A percentile compares a stretch with the other conserved stretches of the same genome.
phyloP scores from a whole-genome alignment of 2,329 filamentous ascomycete species.

The Dactylellina sp. region DNA sequence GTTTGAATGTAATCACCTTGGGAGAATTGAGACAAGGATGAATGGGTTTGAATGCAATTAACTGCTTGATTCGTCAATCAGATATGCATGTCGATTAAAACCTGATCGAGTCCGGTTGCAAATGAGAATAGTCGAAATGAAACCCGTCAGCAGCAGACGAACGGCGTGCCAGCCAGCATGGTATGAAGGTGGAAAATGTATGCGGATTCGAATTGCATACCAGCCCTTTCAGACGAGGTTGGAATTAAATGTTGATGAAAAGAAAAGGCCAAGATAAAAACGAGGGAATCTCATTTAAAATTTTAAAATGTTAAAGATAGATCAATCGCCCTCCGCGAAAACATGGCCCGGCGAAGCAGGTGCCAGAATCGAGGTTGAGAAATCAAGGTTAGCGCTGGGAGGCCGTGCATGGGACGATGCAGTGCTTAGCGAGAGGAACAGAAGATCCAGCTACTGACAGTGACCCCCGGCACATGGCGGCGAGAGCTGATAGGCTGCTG shows the following conservation, averaged over 20 bases:
- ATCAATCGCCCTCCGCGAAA: constrained; percentile 32
- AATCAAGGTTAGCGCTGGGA: constrained; percentile 34
- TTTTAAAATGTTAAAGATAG: too few relatives aligned
- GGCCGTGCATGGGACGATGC: constrained; percentile 24
- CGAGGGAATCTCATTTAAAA: constrained; percentile 6
- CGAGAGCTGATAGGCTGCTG: constrained; percentile 22
- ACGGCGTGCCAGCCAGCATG: background rate
- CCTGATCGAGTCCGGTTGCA: background rate
- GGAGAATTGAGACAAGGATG: background rate
- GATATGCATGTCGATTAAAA: background rate
- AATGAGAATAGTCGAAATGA: background rate
- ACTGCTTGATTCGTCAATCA: constrained; percentile 1
- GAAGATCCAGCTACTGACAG: constrained; percentile 1
- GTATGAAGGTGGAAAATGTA: background rate
- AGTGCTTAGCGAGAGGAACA: constrained; percentile 39
- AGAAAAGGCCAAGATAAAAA: background rate
- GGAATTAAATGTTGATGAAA: background rate
- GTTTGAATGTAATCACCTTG: background rate
- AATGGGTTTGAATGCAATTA: background rate
- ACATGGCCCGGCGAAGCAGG: constrained; percentile 20
- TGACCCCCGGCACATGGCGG: constrained; percentile 46
- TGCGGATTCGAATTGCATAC: constrained; percentile 15
- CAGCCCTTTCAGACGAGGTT: constrained; percentile 10
- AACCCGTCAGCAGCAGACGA: background rate
- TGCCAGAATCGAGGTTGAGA: constrained; percentile 17